Evolutionary conservation across 75 land plant genomes (phyloP).

Genomic region (Larix kaempferi): DNA sequence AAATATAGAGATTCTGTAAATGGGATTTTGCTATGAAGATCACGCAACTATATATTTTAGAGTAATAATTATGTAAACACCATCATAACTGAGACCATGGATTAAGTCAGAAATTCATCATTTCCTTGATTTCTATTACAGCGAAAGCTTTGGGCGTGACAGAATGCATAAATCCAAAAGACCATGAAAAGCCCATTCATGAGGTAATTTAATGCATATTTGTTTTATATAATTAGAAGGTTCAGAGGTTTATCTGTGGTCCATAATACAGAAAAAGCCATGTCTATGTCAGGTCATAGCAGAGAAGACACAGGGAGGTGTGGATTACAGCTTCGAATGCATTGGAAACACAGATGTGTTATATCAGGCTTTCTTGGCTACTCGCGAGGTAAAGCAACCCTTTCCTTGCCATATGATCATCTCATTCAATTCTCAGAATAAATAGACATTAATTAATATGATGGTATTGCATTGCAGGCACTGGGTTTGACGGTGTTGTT

Average conservation of each 20-base stretch:
- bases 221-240: too few species aligned
- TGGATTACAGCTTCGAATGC: conserved; percentile 50
- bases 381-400: conserved; percentile 12
- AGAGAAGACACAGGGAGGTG: conserved; percentile 40
- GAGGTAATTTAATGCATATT: conserved; percentile 15
- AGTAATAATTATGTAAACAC: too few species aligned
- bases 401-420: too few species aligned
- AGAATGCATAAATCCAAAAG: conserved; percentile 33
- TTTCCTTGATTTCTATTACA: neutral
- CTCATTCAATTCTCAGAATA: too few species aligned
- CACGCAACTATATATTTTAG: too few species aligned
- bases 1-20: too few species aligned
- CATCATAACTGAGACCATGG: too few species aligned
- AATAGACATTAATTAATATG: too few species aligned
- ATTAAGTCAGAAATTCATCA: too few species aligned
- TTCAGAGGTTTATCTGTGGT: too few species aligned
- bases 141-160: conserved; percentile 27
- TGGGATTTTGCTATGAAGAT: too few species aligned
- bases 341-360: conserved; percentile 27
- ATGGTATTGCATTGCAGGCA: conserved; percentile 18
- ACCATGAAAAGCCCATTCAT: conserved; percentile 30
- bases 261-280: too few species aligned
- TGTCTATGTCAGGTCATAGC: conserved; percentile 25
- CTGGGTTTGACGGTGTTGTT: conserved; percentile 36
- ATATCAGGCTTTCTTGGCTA: conserved; percentile 26